phyloP scores from a whole-genome alignment of 2,329 filamentous ascomycete species.

The Lasiodiplodia theobromae region DNA sequence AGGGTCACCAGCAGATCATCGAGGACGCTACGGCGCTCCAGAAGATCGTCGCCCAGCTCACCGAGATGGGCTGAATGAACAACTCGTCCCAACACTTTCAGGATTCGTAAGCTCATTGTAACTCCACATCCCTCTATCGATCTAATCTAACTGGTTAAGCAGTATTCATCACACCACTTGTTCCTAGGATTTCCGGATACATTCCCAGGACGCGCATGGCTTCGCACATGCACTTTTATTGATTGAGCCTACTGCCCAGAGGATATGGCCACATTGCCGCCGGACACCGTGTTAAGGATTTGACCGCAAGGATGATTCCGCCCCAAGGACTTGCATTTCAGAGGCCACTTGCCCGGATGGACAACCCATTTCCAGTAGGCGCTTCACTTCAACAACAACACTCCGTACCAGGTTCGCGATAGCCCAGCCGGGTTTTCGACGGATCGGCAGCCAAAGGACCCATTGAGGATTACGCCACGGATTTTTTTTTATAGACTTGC shows the following conservation, averaged over 20 bases:
- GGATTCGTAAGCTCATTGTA: conserved; percentile 25
- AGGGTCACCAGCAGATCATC: conserved; percentile 44
- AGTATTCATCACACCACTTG: conserved; percentile 15
- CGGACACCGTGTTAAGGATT: conserved; percentile 20
- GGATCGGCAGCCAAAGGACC: background rate
- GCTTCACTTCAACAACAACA: background rate
- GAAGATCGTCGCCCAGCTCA: conserved; percentile 44
- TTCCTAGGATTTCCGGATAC: conserved; percentile 20
- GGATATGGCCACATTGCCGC: conserved; percentile 24
- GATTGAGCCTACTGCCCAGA: conserved; percentile 17
- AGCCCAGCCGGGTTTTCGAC: background rate
- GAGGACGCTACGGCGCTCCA: conserved; percentile 45
- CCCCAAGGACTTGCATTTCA: conserved; percentile 18
- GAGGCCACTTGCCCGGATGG: conserved; percentile 12
- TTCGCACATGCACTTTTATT: conserved; percentile 26
- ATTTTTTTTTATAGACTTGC: conserved; percentile 3
- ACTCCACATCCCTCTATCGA: background rate
- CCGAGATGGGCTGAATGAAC: conserved; percentile 43
- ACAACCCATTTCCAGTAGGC: conserved; percentile 21
- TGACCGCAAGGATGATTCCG: conserved; percentile 17
- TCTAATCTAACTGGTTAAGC: background rate
- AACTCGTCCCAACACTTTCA: conserved; percentile 3
- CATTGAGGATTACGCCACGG: background rate
- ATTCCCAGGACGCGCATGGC: conserved; percentile 25
- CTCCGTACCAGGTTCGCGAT: background rate